Base-by-base conservation (phyloP, 257 asterid species). In the Solanum clarkiae region DNA sequence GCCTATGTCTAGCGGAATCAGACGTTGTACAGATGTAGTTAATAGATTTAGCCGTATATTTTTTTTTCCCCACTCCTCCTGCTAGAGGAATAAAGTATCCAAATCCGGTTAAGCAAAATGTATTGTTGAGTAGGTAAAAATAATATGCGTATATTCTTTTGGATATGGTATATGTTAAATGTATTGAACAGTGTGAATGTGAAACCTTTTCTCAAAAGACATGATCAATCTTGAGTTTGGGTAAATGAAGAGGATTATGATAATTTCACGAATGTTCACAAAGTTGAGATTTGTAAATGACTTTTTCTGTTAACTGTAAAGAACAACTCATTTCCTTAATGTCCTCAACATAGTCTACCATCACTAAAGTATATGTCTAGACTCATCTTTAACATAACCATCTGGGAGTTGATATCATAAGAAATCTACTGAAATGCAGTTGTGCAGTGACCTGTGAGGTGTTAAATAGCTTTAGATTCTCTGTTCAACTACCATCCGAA, bases 401-500 rank as follows among this genome's bases (percentile, higher is more conserved):
- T 75, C 62, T 49, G 44, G 59, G 5, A 24, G 62, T 75, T 14
- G 10, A 70, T 15, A 24, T 49, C 47, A 26, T 49, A 51, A 51
- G 63, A 74, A 74, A 74, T 24, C 81, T 74, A 24, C 47, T 74
- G 59, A 74, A 74, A 47, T 18, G 11, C 56, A 74, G 36, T 74
- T n/a, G 59, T 13, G 81, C 59, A 72, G 51, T 0, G 26, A 1
- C 60, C 44, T 47, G 12, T 32, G 65, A 79, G 65, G 11, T 79
- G 65, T 53, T 29, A 16, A 79, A 45, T 11, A 10, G 24, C 65
- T 16, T 16, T 29, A 53, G 51, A 55, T 14, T 14, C 12, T 20
- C 2, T 24, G 3, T 65, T 86, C 89, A 90, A 44, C 84, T 85
- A 74, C 86, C 89, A 32, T 87, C 47, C 5, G 88, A 88, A 62